Evolutionary conservation across 2,329 filamentous ascomycete species (phyloP), one percentile per base, ranked within the genome.

Genomic region (Pseudocercospora fijiensis): DNA sequence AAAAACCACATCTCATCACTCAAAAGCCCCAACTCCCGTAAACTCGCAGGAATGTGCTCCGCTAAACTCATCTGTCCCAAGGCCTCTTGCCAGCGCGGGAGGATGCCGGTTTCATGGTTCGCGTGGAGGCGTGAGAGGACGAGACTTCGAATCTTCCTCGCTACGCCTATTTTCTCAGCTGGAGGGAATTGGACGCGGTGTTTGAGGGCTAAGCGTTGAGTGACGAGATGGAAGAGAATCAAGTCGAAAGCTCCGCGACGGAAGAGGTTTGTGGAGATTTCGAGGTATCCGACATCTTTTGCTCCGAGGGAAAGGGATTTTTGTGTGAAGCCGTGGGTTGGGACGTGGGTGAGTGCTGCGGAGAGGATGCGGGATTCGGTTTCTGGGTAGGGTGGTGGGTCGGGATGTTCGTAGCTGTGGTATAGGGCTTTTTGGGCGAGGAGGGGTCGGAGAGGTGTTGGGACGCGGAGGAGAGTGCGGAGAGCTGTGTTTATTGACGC

Each of bases 1-100:
- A 96, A 85, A 73, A 90, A 92, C 84, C 90, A 91, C 58, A 99
- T 96, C 77, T 99, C 95, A 76, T 97, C 94, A n/a, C 90, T 85
- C 4, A 99, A 86, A 57, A 85, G 82, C 47, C 90, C 88, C 3
- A 99, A 85, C 79, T 98, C 95, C 51, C 84, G 84, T 2, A 97
- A 76, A 0, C 92, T 93, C 8, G 86, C 79, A 0, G 91, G 86
- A 33, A 96, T 84, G 76, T 94, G 90, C 65, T 84, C 86, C 0
- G 92, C 90, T 63, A 96, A 88, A 4, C 92, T 92, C 90, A 97
- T 96, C 66, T 96, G 82, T 3, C 91, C 92, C 2, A 98, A 83
- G 51, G 94, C 95, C 85, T 96, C 92, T 79, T 96, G 91, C 92
- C 91, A 96, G 57, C 88, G 85, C 64, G 86, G 83, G 58, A 94